These are phyloP conservation scores for Globisporangium orthogonon DNA, from an alignment of 352 stramenopile genomes.

Conservation along the genomic window DNA sequence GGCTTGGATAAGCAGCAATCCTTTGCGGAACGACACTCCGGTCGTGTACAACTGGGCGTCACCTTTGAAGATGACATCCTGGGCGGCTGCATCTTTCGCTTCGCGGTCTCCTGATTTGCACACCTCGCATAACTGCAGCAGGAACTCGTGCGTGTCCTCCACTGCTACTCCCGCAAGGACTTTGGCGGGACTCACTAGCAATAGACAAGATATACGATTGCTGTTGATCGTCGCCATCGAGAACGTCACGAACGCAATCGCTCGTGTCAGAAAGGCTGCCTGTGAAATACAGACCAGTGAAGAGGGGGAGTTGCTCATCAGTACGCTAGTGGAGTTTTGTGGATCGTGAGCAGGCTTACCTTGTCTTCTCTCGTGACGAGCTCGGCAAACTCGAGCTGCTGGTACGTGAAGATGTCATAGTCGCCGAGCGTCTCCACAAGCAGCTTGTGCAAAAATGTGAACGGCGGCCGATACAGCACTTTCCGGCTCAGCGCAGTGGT, in stretches of 20 bases:
- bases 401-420: slow-evolving; percentile 56
- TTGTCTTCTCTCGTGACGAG: slow-evolving; percentile 74
- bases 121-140: slow-evolving; percentile 64
- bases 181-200: slow-evolving; percentile 82
- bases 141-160: slow-evolving; percentile 63
- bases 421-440: slow-evolving; percentile 55
- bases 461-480: slow-evolving; percentile 63
- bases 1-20: slow-evolving; percentile 60
- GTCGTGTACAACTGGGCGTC: slow-evolving; percentile 66
- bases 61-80: slow-evolving; percentile 55
- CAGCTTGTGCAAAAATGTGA: slow-evolving; percentile 81
- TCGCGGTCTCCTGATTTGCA: slow-evolving; percentile 37
- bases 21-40: slow-evolving; percentile 65
- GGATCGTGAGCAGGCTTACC: slow-evolving; percentile 15
- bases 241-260: slow-evolving; percentile 69
- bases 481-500: slow-evolving; percentile 64
- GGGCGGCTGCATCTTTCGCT: slow-evolving; percentile 43
- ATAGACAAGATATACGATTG: slow-evolving; percentile 53
- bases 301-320: background rate
- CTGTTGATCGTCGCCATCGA: slow-evolving; percentile 33
- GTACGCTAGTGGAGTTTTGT: background rate
- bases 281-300: slow-evolving; percentile 6
- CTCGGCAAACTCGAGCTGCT: slow-evolving; percentile 55
- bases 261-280: slow-evolving; percentile 72
- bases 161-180: slow-evolving; percentile 66